Evolutionary conservation across 352 stramenopile genomes (phyloP).

Genomic region (Pelagophyceae sp.): DNA sequence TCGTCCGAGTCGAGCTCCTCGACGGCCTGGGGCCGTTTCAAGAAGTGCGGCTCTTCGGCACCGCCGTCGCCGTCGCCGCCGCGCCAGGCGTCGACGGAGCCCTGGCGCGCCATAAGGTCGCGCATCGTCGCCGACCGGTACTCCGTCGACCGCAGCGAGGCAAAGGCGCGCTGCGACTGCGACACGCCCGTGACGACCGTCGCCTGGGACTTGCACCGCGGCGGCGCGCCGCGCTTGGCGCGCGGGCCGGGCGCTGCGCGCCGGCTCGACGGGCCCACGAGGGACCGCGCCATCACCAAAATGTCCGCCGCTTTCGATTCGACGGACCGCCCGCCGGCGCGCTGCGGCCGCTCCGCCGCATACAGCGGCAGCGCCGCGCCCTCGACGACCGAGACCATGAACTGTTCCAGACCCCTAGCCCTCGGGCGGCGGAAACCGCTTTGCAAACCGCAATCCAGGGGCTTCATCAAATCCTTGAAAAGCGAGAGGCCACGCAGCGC

Average conservation of each 20-base stretch:
- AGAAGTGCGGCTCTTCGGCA: neutral
- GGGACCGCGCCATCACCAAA: neutral
- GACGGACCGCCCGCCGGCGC: neutral
- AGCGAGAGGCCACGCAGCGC: too few species aligned
- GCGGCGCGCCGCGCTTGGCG: neutral
- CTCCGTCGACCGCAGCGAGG: neutral
- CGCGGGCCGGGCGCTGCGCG: neutral
- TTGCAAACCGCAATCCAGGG: too few species aligned
- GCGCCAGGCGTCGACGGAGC: neutral
- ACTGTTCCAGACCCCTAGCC: too few species aligned
- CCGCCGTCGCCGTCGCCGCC: neutral
- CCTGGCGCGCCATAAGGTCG: neutral
- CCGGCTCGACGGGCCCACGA: neutral
- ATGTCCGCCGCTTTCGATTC: constrained; percentile 5
- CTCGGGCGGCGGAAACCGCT: too few species aligned
- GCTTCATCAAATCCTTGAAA: too few species aligned
- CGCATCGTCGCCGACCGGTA: neutral
- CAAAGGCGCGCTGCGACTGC: neutral
- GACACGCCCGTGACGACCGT: neutral
- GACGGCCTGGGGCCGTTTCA: too few species aligned
- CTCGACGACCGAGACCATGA: neutral
- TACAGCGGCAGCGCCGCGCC: neutral
- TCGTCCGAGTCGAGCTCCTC: neutral
- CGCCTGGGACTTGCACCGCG: neutral
- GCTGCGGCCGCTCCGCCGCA: neutral